These are phyloP conservation scores for Fraxinus anomala DNA, from an alignment of 257 asterid species.

Conservation along the genomic window DNA sequence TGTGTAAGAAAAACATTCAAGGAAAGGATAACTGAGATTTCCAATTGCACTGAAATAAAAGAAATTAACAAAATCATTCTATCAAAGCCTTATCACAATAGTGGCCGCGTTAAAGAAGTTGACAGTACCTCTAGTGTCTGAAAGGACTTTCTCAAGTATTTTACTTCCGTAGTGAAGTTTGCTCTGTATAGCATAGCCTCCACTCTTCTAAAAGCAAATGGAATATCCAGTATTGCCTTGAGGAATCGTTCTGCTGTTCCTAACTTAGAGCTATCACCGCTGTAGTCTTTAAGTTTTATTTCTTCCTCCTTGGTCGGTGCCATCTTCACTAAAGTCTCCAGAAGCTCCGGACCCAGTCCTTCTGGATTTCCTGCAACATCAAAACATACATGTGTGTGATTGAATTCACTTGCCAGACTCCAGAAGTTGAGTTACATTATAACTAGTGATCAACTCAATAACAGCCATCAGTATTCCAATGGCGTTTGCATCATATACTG, in stretches of 20 bases:
- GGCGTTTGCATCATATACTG: not conserved
- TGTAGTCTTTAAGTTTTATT: conserved; percentile 74
- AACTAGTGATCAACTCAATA: not conserved
- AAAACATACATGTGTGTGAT: not conserved
- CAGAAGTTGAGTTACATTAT: not conserved
- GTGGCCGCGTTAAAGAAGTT: conserved; percentile 10
- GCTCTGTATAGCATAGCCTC: conserved; percentile 95
- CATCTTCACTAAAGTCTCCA: conserved; percentile 97
- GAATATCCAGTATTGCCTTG: conserved; percentile 78
- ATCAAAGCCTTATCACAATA: not conserved
- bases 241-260: conserved; percentile 96
- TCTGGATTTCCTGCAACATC: conserved; percentile 77
- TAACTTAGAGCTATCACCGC: conserved; percentile 63
- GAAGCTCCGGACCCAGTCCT: conserved; percentile 87
- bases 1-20: conserved; percentile 3
- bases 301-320: conserved; percentile 99
- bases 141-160: conserved; percentile 75
- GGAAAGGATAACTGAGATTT: not conserved
- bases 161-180: conserved; percentile 81
- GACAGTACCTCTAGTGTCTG: conserved; percentile 78
- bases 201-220: conserved; percentile 87
- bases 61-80: not conserved
- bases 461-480: not conserved
- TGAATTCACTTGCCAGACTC: not conserved
- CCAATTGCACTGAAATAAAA: conserved; percentile 11